These are phyloP conservation scores for Hygrophoropsis aurantiaca DNA, from an alignment of 768 basidiomycete species.

Conservation along the genomic window DNA sequence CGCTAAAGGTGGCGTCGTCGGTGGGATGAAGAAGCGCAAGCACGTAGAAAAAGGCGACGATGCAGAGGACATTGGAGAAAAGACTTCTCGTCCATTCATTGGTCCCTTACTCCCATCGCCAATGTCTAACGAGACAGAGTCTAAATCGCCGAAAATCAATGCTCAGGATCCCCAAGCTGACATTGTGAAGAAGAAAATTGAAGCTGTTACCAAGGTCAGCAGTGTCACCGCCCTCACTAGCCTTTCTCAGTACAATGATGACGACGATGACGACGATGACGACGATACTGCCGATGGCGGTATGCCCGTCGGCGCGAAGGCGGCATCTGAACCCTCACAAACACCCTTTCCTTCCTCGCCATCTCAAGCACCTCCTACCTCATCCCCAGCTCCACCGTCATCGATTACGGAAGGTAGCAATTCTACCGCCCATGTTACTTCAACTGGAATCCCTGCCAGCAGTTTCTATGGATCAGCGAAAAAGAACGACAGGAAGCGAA, in stretches of 20 bases:
- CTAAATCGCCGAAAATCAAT: constrained; percentile 12
- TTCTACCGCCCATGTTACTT: constrained; percentile 19
- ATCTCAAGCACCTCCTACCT: constrained; percentile 32
- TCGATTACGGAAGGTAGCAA: constrained; percentile 24
- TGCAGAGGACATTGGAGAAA: constrained; percentile 48
- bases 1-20: constrained; percentile 40
- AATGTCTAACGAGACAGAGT: constrained; percentile 23
- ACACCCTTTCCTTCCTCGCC: constrained; percentile 17
- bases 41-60: constrained; percentile 52
- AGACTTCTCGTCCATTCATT: constrained; percentile 54
- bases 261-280: constrained; percentile 33
- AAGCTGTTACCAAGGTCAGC: constrained; percentile 28
- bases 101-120: constrained; percentile 64
- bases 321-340: not conserved
- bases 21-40: constrained; percentile 49
- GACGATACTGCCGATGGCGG: constrained; percentile 18
- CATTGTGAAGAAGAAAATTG: constrained; percentile 53
- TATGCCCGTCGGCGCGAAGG: constrained; percentile 16
- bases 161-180: constrained; percentile 52
- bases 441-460: constrained; percentile 29
- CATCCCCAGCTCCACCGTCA: constrained; percentile 25
- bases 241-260: constrained; percentile 43
- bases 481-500: constrained; percentile 38
- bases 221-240: constrained; percentile 36
- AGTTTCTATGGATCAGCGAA: constrained; percentile 37